Evolutionary conservation across 345 rosid genomes (phyloP), one percentile per base, ranked within the genome.

Genomic region (Fremontodendron californicum): DNA sequence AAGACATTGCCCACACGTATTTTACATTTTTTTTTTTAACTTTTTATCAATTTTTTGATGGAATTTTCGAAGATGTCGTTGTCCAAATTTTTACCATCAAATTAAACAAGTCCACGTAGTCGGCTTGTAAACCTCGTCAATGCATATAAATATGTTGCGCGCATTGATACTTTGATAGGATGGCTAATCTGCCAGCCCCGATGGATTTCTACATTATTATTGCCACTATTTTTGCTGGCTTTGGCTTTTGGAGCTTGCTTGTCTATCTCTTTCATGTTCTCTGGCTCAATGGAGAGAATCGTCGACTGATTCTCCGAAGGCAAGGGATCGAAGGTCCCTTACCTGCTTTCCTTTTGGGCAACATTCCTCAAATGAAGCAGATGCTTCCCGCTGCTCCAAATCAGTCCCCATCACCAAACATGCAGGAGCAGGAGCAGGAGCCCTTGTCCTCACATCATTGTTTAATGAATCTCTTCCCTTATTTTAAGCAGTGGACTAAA

Each of bases 271-370:
- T 69, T 69, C 13, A 51, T 52, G 62, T 51, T 51, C 75, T 71
- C 12, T 71, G 60, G 75, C 27, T 49, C 19, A 51, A 35, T 9
- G 62, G 45, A 49, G 6, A 21, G 48, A 9, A 7, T 29, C 80
- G 78, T 73, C 65, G 78, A 66, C 1, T 51, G 46, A 19, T 23
- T 71, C 75, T 71, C 19, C 45, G 11, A 4, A 71, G 31, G 62
- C 75, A 51, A 71, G 75, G 75, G 75, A 72, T 72, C 7, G 6
- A 37, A 35, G 75, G 75, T 52, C 75, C 75, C 33, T 35, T 72
- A 5, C 75, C 63, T 23, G 18, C 31, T 54, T 52, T 72, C 46
- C 46, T 52, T 35, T 52, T n/a, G 48, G 75, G 45, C 6, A 72
- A 72, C 63, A 1, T 52, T 52, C 63, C 75, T 19, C 31, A 72